Percentiles rank a stretch among this genome's conserved stretches.
Conservation (phyloP, 169 alveolate species). For the Plasmodium falciparum region DNA sequence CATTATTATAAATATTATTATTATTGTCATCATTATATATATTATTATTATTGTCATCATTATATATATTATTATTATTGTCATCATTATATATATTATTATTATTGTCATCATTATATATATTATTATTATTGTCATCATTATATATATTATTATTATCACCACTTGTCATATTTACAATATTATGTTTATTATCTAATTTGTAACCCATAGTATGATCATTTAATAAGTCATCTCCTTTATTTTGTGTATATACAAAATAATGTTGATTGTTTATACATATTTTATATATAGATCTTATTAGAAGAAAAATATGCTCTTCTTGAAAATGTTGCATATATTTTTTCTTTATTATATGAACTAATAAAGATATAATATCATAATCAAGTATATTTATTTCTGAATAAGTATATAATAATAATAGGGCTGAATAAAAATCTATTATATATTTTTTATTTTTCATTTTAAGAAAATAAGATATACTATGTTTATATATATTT, state of each 20-base stretch:
- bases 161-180: not conserved
- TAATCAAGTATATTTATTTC: conserved; percentile 53
- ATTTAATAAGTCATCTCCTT: not conserved
- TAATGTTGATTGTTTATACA: conserved; percentile 63
- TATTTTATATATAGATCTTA: conserved; percentile 66
- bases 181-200: not conserved
- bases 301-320: conserved; percentile 39
- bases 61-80: not conserved
- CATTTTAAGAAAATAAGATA: conserved; percentile 32
- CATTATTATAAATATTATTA: not conserved
- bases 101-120: not conserved
- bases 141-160: not conserved
- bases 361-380: conserved; percentile 23
- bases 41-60: not conserved
- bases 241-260: not conserved
- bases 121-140: not conserved
- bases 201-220: too few species aligned
- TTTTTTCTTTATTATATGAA: conserved; percentile 46
- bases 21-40: not conserved
- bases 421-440: conserved; percentile 43
- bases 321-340: conserved; percentile 25
- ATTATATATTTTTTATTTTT: conserved; percentile 5
- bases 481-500: conserved; percentile 55
- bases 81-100: not conserved
- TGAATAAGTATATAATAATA: conserved; percentile 51